Evolutionary conservation across 202 grass and related monocot species (phyloP), one percentile per base, ranked within the genome.

Genomic region (Bolboschoenoplectus hybrid): DNA sequence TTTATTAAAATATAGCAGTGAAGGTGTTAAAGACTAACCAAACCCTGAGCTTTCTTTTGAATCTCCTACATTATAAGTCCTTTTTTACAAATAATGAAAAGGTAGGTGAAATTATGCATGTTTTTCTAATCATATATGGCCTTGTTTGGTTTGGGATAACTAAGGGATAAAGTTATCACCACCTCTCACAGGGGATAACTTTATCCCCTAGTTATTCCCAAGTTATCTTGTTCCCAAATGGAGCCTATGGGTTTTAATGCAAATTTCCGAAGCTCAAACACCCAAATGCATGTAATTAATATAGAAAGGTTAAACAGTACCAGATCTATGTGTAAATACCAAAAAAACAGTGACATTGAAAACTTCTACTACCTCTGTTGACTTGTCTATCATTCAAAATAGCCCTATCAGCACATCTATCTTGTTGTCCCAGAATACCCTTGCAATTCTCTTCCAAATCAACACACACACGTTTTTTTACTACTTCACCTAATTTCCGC

Each of bases 401-500:
- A 80, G 49, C 77, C 63, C 57, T 89, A 83, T 51, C 55, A 85
- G 56, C 40, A 89, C 13, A 50, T 67, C 39, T 11, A 43, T 62
- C 76, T 65, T 87, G 35, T 86, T 67, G 74, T 86, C 55, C 35
- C 41, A 70, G 20, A 88, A 14, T 80, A 70, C 43, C 60, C 66
- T 87, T 80, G 79, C 82, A 88, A 72, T 84, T 84, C 34, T 71
- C 88, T 82, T 90, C 64, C n/a, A 94, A 90, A 88, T 72, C 88
- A 41, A 67, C 45, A 76, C 80, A 87, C 38, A 86, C 69, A 32
- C 82, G 43, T 73, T 20, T 85, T 83, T 89, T 94, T 39, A 91
- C 87, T 74, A 91, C 91, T 67, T 99, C 93, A 70, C 87, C 88
- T 3, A 88, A 90, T 85, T 97, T 99, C 77, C 90, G 83, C 38